Evolutionary conservation across 306 rosid species (phyloP).

Genomic region (Casuarina cunninghamiana): DNA sequence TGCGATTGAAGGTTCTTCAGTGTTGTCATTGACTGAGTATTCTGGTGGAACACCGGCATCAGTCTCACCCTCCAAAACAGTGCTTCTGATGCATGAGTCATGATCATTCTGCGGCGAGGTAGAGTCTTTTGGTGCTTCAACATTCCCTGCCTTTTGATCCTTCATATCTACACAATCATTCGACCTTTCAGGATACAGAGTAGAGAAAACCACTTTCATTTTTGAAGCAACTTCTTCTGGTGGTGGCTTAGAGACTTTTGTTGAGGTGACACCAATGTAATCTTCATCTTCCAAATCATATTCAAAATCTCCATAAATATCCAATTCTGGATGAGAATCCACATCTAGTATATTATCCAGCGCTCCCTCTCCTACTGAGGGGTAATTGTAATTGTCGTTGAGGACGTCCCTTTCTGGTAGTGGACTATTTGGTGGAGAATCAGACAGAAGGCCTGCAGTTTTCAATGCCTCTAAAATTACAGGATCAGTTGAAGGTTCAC

Average conservation of each 20-base stretch:
- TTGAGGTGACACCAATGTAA: conserved; percentile 64
- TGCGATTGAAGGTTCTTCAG: conserved; percentile 62
- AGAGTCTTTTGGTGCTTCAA: conserved; percentile 42
- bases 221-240: conserved; percentile 63
- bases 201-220: conserved; percentile 84
- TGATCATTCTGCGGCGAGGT: conserved; percentile 32
- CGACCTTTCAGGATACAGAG: conserved; percentile 48
- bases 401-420: conserved; percentile 39
- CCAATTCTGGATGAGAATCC: conserved; percentile 72
- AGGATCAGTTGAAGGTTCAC: conserved; percentile 50
- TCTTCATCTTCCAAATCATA: conserved; percentile 91
- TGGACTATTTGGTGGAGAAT: conserved; percentile 89
- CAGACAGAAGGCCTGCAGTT: conserved; percentile 87
- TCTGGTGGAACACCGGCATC: conserved; percentile 57
- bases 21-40: conserved; percentile 42
- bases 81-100: conserved; percentile 29
- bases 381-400: conserved; percentile 35
- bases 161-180: conserved; percentile 36
- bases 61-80: conserved; percentile 36
- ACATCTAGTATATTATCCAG: conserved; percentile 70
- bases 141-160: conserved; percentile 35
- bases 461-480: conserved; percentile 71
- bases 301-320: conserved; percentile 96
- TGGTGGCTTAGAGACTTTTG: conserved; percentile 46
- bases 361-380: conserved; percentile 40